Base-by-base conservation (phyloP, 2,329 filamentous ascomycete genomes). In the Sordariomycetes sp. region DNA sequence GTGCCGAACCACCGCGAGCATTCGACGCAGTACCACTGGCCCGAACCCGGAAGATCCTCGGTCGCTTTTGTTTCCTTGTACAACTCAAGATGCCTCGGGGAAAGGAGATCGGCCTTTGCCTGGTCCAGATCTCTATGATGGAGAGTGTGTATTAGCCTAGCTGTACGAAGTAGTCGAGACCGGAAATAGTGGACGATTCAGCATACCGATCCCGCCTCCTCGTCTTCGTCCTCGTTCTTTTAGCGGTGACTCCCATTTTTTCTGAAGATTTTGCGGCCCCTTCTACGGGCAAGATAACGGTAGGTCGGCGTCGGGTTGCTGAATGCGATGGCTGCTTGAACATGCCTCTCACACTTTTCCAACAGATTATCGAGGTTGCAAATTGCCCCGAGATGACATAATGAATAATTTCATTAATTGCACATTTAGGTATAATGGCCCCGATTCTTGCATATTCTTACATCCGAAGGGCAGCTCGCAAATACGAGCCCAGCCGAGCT, bases 1-100 rank as follows among this genome's bases (percentile, higher is more conserved):
- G 85, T 88, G 71, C 97, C 93, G 71, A 95, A 97, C 87, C 90
- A 97, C 76, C 96, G 97, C 62, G 94, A 88, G 72, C 94, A 99
- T 72, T 96, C 89, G 18, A 88, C 79, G 72, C 94, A 99, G 73
- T 97, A 97, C 70, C 86, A 86, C 65, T 84, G 80, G 28, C 94
- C 94, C 54, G 97, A 78, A 0, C 86, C 93, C 3, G 94, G 94
- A 40, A 97, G 79, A 67, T 97, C 94, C 69, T 97, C 93, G 24
- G 81, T 75, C 6, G 87, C 83, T 69, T 96, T 95, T 51, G 85
- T 83, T 55, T 85, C 81, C 69, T 91, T 88, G 78, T 87, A 91
- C 63, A 89, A 83, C 53, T 83, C 76, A 37, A 99, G 83, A 68
- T 97, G 92, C 70, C 86, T 88, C 22, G 89, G 81, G 35, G 87